These are phyloP conservation scores for Coemansia umbellata DNA, from an alignment of 192 early-diverging fungal genomes.

Conservation along the genomic window DNA sequence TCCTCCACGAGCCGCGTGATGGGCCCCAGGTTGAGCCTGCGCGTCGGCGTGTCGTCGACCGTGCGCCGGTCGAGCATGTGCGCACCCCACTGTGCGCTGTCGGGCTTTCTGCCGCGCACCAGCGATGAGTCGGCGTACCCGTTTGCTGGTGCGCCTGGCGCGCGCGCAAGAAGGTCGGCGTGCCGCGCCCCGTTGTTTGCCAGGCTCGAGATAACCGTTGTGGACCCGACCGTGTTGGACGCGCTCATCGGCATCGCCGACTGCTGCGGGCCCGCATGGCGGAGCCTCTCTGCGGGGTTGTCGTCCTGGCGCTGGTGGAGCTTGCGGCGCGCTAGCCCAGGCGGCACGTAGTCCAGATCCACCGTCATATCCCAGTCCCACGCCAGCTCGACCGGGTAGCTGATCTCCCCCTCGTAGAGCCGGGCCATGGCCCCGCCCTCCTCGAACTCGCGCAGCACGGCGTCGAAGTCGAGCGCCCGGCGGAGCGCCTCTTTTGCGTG, in stretches of 20 bases:
- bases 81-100: conserved; percentile 15
- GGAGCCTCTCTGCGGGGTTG: not conserved
- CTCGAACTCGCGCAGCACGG: conserved; percentile 25
- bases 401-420: conserved; percentile 9
- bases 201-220: conserved; percentile 9
- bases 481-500: conserved; percentile 26
- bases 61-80: conserved; percentile 27
- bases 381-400: conserved; percentile 19
- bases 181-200: not conserved
- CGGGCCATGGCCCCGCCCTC: not conserved
- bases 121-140: not conserved
- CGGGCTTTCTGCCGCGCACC: not conserved
- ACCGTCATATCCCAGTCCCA: conserved; percentile 14
- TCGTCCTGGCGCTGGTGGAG: not conserved
- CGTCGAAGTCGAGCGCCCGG: conserved; percentile 18
- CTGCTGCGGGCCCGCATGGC: not conserved
- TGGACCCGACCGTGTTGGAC: conserved; percentile 11
- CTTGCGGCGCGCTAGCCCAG: conserved; percentile 4
- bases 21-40: conserved; percentile 32
- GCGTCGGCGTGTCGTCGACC: conserved; percentile 34
- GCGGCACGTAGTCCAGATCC: conserved; percentile 18
- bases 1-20: conserved; percentile 36
- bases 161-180: too few species aligned
- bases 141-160: too few species aligned
- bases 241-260: conserved; percentile 1